These are phyloP conservation scores for Fistulifera solaris DNA, from an alignment of 108 stramenopile species.

Conservation along the genomic window DNA sequence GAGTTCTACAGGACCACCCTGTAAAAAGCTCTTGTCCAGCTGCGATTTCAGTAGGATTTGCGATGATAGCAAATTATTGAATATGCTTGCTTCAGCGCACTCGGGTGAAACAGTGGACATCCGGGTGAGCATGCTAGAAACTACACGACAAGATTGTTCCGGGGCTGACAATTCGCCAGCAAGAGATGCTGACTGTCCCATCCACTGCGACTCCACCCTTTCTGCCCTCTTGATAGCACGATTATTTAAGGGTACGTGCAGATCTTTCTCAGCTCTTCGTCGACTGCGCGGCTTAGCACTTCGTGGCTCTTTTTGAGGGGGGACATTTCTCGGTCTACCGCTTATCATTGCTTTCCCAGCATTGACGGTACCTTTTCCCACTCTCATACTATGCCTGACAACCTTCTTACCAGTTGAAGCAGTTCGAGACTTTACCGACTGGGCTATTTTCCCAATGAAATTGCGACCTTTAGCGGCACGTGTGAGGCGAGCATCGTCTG, in stretches of 20 bases:
- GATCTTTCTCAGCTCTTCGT: constrained; percentile 11
- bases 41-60: constrained; percentile 40
- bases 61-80: constrained; percentile 29
- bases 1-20: constrained; percentile 54
- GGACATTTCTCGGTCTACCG: constrained; percentile 16
- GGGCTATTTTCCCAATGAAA: constrained; percentile 3
- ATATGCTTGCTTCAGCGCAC: constrained; percentile 13
- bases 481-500: neutral
- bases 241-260: constrained; percentile 24
- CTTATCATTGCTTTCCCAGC: constrained; percentile 30
- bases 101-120: constrained; percentile 42
- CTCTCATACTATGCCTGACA: constrained; percentile 24
- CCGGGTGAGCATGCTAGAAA: constrained; percentile 48
- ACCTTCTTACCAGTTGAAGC: constrained; percentile 2
- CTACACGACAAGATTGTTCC: constrained; percentile 60
- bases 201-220: neutral
- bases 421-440: neutral
- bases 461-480: constrained; percentile 1
- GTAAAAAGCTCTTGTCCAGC: constrained; percentile 63
- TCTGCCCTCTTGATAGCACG: constrained; percentile 18
- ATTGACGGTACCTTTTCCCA: constrained; percentile 44
- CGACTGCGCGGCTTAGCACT: constrained; percentile 3
- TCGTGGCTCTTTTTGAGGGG: constrained; percentile 31
- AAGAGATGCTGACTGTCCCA: constrained; percentile 13
- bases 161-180: constrained; percentile 62